Evolutionary conservation across 768 basidiomycete genomes (phyloP).

Genomic region (Amanita rubescens): DNA sequence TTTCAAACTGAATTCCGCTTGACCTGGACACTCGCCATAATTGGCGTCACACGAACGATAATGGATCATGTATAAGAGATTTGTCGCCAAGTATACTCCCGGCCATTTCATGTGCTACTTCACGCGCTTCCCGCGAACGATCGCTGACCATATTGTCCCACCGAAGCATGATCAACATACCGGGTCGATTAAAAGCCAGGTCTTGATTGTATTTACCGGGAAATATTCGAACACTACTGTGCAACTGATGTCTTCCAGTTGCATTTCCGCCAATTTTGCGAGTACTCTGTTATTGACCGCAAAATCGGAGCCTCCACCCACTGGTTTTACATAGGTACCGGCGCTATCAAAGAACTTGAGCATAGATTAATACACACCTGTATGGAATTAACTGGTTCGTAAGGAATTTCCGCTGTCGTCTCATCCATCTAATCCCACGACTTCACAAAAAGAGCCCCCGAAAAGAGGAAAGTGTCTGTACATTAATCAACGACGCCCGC

Average conservation of each 20-base stretch:
- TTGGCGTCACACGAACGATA: constrained; percentile 37
- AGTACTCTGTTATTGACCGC: constrained; percentile 22
- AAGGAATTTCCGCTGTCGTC: constrained; percentile 37
- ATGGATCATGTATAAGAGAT: constrained; percentile 18
- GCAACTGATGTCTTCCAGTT: background rate
- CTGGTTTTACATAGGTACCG: constrained; percentile 41
- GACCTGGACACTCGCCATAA: constrained; percentile 29
- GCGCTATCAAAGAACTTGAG: no score
- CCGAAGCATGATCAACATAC: constrained; percentile 21
- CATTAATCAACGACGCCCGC: background rate
- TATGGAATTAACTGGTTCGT: constrained; percentile 32
- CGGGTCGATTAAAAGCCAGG: constrained; percentile 35
- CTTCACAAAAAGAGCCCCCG: no score
- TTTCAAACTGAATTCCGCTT: background rate
- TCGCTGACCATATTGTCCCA: constrained; percentile 27
- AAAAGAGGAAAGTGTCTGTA: no score
- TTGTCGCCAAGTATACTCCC: constrained; percentile 24
- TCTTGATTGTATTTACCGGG: constrained; percentile 29
- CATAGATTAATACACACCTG: no score
- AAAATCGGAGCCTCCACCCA: constrained; percentile 24
- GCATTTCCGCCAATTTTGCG: constrained; percentile 18
- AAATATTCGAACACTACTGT: constrained; percentile 36
- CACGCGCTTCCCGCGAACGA: constrained; percentile 22
- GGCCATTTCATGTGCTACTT: constrained; percentile 22
- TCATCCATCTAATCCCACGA: no score